Conservation (phyloP, 2,329 filamentous ascomycete genomes). For the Didymella lethalis region DNA sequence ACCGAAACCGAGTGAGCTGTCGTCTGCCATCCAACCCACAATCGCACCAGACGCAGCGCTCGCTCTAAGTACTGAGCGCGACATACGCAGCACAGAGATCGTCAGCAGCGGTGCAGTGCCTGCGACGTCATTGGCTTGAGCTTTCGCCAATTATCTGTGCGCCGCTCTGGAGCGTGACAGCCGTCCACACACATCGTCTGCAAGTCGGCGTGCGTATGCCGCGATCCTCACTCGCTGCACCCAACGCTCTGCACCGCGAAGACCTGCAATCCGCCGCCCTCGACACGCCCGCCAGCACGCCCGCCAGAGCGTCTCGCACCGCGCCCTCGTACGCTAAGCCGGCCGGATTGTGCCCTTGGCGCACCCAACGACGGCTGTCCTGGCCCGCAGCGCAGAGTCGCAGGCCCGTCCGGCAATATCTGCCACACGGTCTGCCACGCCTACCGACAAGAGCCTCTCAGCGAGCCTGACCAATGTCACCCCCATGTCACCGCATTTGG, state of each 20-base stretch:
- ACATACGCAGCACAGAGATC: slow-evolving; percentile 4
- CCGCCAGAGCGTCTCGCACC: slow-evolving; percentile 28
- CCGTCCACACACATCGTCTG: slow-evolving; percentile 37
- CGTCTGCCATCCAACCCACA: not conserved
- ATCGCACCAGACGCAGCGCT: slow-evolving; percentile 5
- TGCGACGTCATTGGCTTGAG: slow-evolving; percentile 37
- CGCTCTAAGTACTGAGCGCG: slow-evolving; percentile 13
- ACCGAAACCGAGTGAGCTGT: not conserved
- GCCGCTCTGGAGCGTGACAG: slow-evolving; percentile 28
- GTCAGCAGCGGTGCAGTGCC: slow-evolving; percentile 20
- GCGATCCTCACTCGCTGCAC: slow-evolving; percentile 35
- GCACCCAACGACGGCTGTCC: slow-evolving; percentile 26
- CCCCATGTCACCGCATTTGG: slow-evolving; percentile 53
- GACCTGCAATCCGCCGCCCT: not conserved
- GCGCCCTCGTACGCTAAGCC: slow-evolving; percentile 26
- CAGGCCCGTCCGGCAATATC: slow-evolving; percentile 40
- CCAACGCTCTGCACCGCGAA: slow-evolving; percentile 11
- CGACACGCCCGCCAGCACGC: slow-evolving; percentile 14
- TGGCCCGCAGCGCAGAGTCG: slow-evolving; percentile 28
- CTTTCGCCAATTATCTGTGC: slow-evolving; percentile 34
- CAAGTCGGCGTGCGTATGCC: slow-evolving; percentile 37
- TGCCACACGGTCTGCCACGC: slow-evolving; percentile 48
- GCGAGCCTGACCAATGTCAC: slow-evolving; percentile 53
- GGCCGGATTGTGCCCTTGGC: slow-evolving; percentile 25
- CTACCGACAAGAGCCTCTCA: slow-evolving; percentile 27